Percentiles rank a stretch among this genome's conserved stretches.
Conservation (phyloP, 2,329 filamentous ascomycete species). For the Cladophialophora immunda region DNA sequence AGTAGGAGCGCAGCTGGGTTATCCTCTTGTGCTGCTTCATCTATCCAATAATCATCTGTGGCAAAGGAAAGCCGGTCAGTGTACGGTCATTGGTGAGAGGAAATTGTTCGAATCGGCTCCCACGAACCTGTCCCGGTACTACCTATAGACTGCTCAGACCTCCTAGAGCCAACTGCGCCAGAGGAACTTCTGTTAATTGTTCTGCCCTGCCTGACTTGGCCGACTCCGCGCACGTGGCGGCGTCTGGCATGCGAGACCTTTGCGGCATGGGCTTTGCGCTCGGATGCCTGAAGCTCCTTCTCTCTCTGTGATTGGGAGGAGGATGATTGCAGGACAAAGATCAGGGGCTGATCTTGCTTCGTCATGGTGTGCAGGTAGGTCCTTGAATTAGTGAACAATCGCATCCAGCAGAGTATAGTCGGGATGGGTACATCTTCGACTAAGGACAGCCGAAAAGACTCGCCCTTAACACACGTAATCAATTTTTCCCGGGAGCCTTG, state of each 20-base stretch:
- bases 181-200: not conserved
- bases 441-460: not conserved
- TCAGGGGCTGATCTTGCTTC: not conserved
- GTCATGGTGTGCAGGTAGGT: not conserved
- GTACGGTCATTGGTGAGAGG: not conserved
- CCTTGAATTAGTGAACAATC: not conserved
- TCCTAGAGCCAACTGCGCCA: not conserved
- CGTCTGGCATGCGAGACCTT: not conserved
- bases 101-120: not conserved
- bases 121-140: not conserved
- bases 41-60: not conserved
- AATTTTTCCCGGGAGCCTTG: not conserved
- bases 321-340: constrained; percentile 1
- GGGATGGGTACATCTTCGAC: not conserved
- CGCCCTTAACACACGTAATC: not conserved
- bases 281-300: not conserved
- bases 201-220: not conserved
- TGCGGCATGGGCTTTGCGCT: constrained; percentile 1
- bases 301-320: constrained; percentile 4
- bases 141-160: not conserved
- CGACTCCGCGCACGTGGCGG: not conserved
- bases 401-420: not conserved
- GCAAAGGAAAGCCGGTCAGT: not conserved
- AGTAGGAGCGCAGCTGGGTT: not conserved
- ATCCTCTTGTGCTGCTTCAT: not conserved